Evolutionary conservation across 805 yeast species (phyloP).

Genomic region (Cyberlindnera meyerae): DNA sequence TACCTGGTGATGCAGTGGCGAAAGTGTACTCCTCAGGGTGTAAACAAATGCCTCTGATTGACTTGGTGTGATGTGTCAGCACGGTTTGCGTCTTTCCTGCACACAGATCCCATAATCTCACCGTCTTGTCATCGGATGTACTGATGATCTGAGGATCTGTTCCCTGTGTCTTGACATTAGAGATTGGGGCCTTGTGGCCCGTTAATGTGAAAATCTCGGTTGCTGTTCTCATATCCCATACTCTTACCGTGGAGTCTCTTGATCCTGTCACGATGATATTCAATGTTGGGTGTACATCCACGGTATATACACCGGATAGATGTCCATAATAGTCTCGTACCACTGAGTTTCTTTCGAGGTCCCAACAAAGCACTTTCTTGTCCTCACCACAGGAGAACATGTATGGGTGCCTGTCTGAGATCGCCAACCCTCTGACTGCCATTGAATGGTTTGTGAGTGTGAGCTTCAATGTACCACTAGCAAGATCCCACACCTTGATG

Average conservation of each 20-base stretch:
- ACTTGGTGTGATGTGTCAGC: constrained; percentile 79
- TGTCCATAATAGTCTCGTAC: constrained; percentile 93
- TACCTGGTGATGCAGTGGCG: constrained; percentile 77
- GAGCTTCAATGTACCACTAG: constrained; percentile 59
- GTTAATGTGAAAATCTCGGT: constrained; percentile 67
- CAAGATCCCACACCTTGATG: constrained; percentile 88
- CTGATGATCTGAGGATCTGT: constrained; percentile 84
- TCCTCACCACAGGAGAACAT: constrained; percentile 92
- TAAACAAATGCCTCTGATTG: constrained; percentile 66
- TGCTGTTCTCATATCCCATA: constrained; percentile 91
- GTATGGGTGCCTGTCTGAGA: constrained; percentile 78
- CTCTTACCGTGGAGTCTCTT: constrained; percentile 76
- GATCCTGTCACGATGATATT: constrained; percentile 86
- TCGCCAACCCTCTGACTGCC: constrained; percentile 74
- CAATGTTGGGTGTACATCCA: constrained; percentile 82
- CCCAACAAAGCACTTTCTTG: constrained; percentile 93
- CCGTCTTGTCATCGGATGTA: constrained; percentile 78
- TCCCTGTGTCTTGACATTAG: constrained; percentile 59
- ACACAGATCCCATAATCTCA: constrained; percentile 84
- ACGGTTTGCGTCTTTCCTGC: constrained; percentile 70
- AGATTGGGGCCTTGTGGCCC: constrained; percentile 79
- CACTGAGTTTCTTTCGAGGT: constrained; percentile 76
- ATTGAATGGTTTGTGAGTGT: constrained; percentile 88
- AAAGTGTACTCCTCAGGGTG: constrained; percentile 71
- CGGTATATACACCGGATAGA: constrained; percentile 78